A percentile compares a stretch with the other conserved stretches of the same genome.
Conservation (phyloP, 805 yeast species). For the Ogataea philodendri region DNA sequence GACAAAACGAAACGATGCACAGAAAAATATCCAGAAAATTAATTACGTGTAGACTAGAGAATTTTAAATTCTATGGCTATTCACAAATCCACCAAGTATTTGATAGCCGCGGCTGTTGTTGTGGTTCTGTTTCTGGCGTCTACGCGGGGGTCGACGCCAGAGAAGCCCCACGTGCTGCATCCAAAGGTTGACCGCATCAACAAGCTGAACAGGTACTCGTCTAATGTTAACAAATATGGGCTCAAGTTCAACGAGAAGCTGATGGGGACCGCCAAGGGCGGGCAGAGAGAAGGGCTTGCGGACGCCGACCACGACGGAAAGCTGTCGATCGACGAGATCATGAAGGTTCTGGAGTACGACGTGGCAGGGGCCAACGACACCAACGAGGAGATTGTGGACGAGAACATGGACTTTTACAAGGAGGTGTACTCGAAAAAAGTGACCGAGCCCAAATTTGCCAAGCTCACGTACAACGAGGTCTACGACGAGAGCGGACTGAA, state of each 20-base stretch:
- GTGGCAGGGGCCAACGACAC: constrained; percentile 21
- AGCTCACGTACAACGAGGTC: constrained; percentile 32
- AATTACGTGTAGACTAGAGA: constrained; percentile 6
- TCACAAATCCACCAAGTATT: constrained; percentile 26
- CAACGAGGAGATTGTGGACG: constrained; percentile 31
- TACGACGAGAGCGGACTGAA: constrained; percentile 29
- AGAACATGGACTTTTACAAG: constrained; percentile 35
- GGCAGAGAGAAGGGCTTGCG: constrained; percentile 12
- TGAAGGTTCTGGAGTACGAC: constrained; percentile 28
- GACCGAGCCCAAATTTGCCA: constrained; percentile 34
- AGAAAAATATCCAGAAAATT: constrained; percentile 2
- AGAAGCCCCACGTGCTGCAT: constrained; percentile 6
- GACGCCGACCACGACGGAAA: constrained; percentile 25
- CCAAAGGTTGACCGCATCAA: constrained; percentile 13
- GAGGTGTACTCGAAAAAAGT: constrained; percentile 36
- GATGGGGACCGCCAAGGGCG: constrained; percentile 24
- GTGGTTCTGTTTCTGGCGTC: constrained; percentile 11
- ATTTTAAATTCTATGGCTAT: constrained; percentile 15
- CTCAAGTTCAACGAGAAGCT: constrained; percentile 30
- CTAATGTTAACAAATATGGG: constrained; percentile 26
- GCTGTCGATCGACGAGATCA: constrained; percentile 28
- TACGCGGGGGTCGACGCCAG: constrained; percentile 6
- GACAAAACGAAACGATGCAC: constrained; percentile 1
- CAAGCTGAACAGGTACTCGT: constrained; percentile 22
- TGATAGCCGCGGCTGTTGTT: constrained; percentile 16